Percentiles rank a stretch among this genome's conserved stretches.
These are phyloP conservation scores for Corynascus novoguineensis DNA, from an alignment of 495 filamentous ascomycete species.

Conservation along the genomic window DNA sequence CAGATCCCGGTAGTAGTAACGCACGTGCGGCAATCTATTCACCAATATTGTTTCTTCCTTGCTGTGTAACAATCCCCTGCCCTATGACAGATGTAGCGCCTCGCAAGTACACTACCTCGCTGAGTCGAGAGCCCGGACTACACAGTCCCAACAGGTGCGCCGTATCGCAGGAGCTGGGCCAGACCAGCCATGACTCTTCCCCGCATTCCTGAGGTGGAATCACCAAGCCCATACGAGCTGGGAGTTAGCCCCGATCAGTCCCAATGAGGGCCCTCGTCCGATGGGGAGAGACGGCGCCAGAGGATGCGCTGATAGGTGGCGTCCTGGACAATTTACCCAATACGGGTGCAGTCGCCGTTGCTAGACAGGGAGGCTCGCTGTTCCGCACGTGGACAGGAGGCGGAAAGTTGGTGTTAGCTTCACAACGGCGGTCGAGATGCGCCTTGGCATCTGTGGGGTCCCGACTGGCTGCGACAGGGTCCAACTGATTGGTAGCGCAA, in stretches of 20 bases:
- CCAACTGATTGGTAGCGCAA: not conserved
- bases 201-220: not conserved
- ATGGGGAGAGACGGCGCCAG: not conserved
- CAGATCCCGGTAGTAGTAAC: not conserved
- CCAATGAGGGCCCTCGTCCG: conserved; percentile 1
- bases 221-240: not conserved
- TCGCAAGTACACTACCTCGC: too few species aligned
- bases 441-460: not conserved
- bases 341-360: conserved; percentile 6
- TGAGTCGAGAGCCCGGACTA: too few species aligned
- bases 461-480: not conserved
- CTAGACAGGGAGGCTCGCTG: not conserved
- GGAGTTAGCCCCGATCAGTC: not conserved
- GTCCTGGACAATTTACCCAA: conserved; percentile 5
- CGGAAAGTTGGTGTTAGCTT: not conserved
- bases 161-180: too few species aligned
- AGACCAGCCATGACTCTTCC: too few species aligned
- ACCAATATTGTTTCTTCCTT: not conserved
- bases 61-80: not conserved
- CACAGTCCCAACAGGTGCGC: too few species aligned
- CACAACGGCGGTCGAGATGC: conserved; percentile 10
- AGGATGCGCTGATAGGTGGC: too few species aligned
- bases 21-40: not conserved
- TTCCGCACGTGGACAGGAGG: conserved; percentile 1
- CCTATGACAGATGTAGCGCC: not conserved